Conservation (phyloP, 78 protist species). For the Dictyostelium firmibasis region DNA sequence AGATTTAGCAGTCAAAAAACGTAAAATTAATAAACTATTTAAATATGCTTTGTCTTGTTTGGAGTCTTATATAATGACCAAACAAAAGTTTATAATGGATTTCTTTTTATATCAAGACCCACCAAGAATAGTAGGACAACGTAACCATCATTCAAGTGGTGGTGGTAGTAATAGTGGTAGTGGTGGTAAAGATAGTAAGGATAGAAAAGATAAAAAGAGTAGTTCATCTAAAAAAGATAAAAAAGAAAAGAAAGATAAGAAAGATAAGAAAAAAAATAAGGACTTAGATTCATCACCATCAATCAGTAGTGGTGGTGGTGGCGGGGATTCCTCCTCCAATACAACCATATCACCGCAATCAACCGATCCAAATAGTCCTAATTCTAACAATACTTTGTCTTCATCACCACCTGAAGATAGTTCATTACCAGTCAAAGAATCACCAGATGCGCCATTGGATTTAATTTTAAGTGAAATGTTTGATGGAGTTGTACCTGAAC, state of each 20-base stretch:
- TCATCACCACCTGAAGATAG: too few species aligned
- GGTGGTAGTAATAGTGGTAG: background rate
- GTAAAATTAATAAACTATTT: slow-evolving; percentile 42
- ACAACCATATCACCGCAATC: background rate
- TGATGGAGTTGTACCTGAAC: slow-evolving; percentile 30
- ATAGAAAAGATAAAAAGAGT: background rate
- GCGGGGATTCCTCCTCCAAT: background rate
- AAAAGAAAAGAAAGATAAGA: background rate
- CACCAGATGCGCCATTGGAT: slow-evolving; percentile 32
- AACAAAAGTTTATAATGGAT: slow-evolving; percentile 35
- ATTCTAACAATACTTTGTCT: too few species aligned
- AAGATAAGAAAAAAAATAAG: background rate
- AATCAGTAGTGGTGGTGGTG: too few species aligned
- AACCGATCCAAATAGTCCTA: background rate
- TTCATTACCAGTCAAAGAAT: background rate
- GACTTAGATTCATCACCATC: background rate
- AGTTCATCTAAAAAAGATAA: background rate
- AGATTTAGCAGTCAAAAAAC: background rate
- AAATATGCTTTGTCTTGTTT: slow-evolving; percentile 25
- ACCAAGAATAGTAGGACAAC: background rate
- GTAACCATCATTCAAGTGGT: background rate
- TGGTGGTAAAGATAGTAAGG: background rate
- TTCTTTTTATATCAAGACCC: slow-evolving; percentile 54
- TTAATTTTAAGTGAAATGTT: slow-evolving; percentile 47
- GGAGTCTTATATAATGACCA: slow-evolving; percentile 23